These are phyloP conservation scores for Musa acuminata DNA, from an alignment of 176 grass and related monocot genomes.

Conservation along the genomic window DNA sequence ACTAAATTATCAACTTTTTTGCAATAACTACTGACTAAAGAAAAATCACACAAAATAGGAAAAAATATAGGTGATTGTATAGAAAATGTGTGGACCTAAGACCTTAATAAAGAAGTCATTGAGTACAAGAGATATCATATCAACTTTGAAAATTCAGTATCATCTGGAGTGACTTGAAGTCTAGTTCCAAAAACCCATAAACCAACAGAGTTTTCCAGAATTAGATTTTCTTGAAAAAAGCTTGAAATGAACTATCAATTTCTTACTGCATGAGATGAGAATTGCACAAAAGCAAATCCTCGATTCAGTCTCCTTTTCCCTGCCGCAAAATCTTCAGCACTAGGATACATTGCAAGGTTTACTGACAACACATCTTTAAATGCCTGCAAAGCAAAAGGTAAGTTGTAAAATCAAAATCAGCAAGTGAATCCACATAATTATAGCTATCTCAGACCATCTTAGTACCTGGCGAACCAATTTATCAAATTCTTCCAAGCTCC, in stretches of 20 bases:
- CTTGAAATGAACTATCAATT: neutral
- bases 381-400: slow-evolving; percentile 20
- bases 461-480: slow-evolving; percentile 63
- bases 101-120: neutral
- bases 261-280: slow-evolving; percentile 72
- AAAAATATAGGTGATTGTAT: neutral
- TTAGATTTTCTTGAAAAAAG: neutral
- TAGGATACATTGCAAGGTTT: slow-evolving; percentile 56
- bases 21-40: neutral
- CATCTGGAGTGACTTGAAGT: neutral
- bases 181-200: neutral
- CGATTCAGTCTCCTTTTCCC: slow-evolving; percentile 48
- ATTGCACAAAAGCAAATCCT: slow-evolving; percentile 75
- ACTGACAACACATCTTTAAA: slow-evolving; percentile 73
- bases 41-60: neutral
- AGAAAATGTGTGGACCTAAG: neutral
- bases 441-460: neutral
- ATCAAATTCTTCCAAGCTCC: slow-evolving; percentile 64
- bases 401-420: neutral
- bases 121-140: neutral
- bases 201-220: neutral
- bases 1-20: neutral
- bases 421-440: neutral
- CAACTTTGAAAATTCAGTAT: neutral
- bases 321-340: slow-evolving; percentile 27